These are phyloP conservation scores for Neocucurbitaria cava DNA, from an alignment of 2,329 filamentous ascomycete genomes.

Conservation along the genomic window DNA sequence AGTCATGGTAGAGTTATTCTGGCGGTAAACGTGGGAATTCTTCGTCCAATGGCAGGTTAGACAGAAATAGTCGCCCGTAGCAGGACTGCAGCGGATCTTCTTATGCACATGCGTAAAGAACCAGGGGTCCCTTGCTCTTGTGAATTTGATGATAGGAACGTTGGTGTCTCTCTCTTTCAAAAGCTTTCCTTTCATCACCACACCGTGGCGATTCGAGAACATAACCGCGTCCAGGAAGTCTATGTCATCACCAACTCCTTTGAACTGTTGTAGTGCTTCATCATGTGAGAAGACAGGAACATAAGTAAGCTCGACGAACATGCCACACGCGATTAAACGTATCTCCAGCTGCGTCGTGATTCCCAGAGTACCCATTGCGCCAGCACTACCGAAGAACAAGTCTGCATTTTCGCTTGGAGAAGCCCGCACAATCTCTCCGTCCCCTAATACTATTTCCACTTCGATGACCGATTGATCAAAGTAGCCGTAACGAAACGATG, in stretches of 20 bases:
- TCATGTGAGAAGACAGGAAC: constrained; percentile 58
- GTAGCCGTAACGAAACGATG: constrained; percentile 67
- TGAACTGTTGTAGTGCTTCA: constrained; percentile 14
- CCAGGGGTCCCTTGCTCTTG: constrained; percentile 64
- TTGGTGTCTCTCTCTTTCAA: background rate
- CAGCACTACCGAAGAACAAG: constrained; percentile 63
- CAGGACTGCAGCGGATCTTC: constrained; percentile 3
- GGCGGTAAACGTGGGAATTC: background rate
- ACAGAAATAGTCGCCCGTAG: constrained; percentile 2
- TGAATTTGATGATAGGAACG: constrained; percentile 5
- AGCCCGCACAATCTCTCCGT: constrained; percentile 59
- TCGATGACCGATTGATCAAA: constrained; percentile 67
- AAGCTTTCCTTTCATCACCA: constrained; percentile 11
- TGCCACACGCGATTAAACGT: constrained; percentile 57
- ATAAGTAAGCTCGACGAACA: constrained; percentile 68
- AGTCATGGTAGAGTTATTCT: constrained; percentile 28
- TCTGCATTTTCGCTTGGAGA: constrained; percentile 57
- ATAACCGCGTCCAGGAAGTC: constrained; percentile 19
- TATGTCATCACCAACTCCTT: background rate
- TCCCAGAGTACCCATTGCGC: constrained; percentile 64
- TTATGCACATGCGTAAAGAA: constrained; percentile 68
- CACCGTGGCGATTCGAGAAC: constrained; percentile 14
- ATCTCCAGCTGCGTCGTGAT: constrained; percentile 65
- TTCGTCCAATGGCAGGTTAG: constrained; percentile 9
- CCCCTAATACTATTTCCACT: constrained; percentile 66